phyloP scores from a whole-genome alignment of 768 basidiomycete species.

The Suillus brevipes region DNA sequence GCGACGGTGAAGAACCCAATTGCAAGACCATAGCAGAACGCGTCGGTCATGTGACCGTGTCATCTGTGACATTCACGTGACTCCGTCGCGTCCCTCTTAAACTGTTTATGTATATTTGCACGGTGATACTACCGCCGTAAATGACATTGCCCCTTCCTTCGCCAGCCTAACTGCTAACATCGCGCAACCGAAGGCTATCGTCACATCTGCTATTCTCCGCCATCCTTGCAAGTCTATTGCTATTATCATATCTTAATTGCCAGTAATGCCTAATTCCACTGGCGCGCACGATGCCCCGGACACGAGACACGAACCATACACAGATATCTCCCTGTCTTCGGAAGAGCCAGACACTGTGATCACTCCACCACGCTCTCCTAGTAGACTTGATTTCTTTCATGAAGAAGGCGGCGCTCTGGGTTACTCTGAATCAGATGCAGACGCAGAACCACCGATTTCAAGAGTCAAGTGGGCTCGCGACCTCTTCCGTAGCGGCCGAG shows the following conservation, averaged over 20 bases:
- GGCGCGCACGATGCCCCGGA: neutral
- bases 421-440: conserved; percentile 5
- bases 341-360: conserved; percentile 19
- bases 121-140: neutral
- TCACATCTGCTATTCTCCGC: conserved; percentile 1
- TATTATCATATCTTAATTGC: neutral
- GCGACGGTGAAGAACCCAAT: too few species aligned
- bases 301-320: conserved; percentile 15
- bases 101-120: conserved; percentile 22
- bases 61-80: conserved; percentile 24
- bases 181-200: neutral
- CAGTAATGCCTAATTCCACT: neutral
- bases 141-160: conserved; percentile 5
- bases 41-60: neutral
- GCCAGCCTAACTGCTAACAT: neutral
- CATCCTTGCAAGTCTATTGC: neutral
- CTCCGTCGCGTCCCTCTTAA: conserved; percentile 10
- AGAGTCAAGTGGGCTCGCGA: conserved; percentile 16
- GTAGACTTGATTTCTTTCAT: conserved; percentile 45
- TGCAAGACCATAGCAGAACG: too few species aligned
- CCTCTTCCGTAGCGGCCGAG: conserved; percentile 3
- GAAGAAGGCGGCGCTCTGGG: conserved; percentile 4
- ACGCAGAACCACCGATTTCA: conserved; percentile 1
- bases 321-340: conserved; percentile 2
- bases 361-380: conserved; percentile 46